Percentiles rank a stretch among this genome's conserved stretches.
phyloP scores from a whole-genome alignment of 805 yeast species.

The Lachancea thermotolerans region DNA sequence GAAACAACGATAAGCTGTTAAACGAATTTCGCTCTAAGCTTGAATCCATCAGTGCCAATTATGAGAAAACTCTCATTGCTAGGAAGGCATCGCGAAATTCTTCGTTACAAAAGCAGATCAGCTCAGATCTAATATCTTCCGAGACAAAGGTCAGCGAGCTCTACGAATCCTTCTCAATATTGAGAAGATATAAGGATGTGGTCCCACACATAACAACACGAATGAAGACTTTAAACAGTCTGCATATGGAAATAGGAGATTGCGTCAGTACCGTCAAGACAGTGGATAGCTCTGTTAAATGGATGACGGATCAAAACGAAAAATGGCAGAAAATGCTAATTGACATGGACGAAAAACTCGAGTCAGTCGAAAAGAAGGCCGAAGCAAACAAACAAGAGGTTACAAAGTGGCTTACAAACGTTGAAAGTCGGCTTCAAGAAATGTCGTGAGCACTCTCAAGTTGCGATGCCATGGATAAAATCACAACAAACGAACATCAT shows the following conservation, averaged over 20 bases:
- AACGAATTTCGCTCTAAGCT: conserved; percentile 16
- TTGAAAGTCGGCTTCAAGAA: conserved; percentile 2
- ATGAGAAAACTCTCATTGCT: conserved; percentile 21
- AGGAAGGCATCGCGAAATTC: conserved; percentile 11
- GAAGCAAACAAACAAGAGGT: conserved; percentile 7
- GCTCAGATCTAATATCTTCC: conserved; percentile 14
- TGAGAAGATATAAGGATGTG: conserved; percentile 15
- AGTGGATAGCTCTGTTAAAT: conserved; percentile 15
- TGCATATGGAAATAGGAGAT: conserved; percentile 18
- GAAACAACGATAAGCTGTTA: conserved; percentile 16
- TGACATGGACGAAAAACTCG: conserved; percentile 15
- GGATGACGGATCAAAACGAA: conserved; percentile 19
- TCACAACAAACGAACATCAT: too few species aligned
- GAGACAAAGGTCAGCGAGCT: conserved; percentile 24
- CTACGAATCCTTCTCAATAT: conserved; percentile 15
- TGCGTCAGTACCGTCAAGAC: conserved; percentile 15
- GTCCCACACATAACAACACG: conserved; percentile 26
- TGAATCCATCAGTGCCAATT: conserved; percentile 21
- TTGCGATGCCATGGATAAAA: too few species aligned
- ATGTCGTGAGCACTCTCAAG: background rate
- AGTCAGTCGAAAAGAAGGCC: conserved; percentile 10
- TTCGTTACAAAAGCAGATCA: conserved; percentile 7
- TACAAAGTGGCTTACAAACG: background rate
- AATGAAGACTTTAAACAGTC: conserved; percentile 19
- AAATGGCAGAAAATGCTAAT: conserved; percentile 25